Conservation (phyloP, 208 protist genomes). For the Paratrypanosoma confusum region DNA sequence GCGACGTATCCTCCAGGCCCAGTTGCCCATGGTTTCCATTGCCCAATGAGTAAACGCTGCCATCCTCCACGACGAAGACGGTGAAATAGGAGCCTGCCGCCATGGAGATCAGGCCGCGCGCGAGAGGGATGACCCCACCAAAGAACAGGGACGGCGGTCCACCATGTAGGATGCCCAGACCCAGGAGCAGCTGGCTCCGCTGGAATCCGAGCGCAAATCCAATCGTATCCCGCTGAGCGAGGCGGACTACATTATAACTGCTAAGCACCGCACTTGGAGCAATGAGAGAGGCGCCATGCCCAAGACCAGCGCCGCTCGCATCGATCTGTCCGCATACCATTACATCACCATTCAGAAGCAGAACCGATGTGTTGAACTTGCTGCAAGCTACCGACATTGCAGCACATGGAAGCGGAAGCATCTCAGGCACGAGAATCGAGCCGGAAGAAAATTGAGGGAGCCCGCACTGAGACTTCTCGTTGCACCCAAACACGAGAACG, state of each 20-base stretch:
- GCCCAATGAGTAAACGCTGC: slow-evolving; percentile 28
- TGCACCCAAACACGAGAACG: slow-evolving; percentile 69
- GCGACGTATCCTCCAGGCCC: slow-evolving; percentile 29
- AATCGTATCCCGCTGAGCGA: not conserved
- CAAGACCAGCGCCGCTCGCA: slow-evolving; percentile 29
- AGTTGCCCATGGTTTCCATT: slow-evolving; percentile 49
- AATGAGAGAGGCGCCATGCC: slow-evolving; percentile 18
- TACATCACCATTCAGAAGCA: slow-evolving; percentile 61
- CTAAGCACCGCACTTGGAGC: slow-evolving; percentile 6
- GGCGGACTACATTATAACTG: not conserved
- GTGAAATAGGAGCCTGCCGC: slow-evolving; percentile 40
- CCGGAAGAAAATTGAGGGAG: slow-evolving; percentile 7
- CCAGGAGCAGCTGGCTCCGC: not conserved
- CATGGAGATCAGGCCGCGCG: slow-evolving; percentile 26
- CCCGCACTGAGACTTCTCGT: slow-evolving; percentile 50
- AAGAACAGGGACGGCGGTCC: not conserved
- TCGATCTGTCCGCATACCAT: slow-evolving; percentile 45
- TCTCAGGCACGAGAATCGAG: slow-evolving; percentile 15
- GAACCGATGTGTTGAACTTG: slow-evolving; percentile 40
- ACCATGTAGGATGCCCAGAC: not conserved
- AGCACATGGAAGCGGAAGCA: slow-evolving; percentile 24
- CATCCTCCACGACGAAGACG: slow-evolving; percentile 34
- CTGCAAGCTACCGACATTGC: slow-evolving; percentile 52
- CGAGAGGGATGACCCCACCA: too few species aligned
- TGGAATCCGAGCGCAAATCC: not conserved